phyloP scores from a whole-genome alignment of 2,329 filamentous ascomycete species.

The Microascus cirrosus region DNA sequence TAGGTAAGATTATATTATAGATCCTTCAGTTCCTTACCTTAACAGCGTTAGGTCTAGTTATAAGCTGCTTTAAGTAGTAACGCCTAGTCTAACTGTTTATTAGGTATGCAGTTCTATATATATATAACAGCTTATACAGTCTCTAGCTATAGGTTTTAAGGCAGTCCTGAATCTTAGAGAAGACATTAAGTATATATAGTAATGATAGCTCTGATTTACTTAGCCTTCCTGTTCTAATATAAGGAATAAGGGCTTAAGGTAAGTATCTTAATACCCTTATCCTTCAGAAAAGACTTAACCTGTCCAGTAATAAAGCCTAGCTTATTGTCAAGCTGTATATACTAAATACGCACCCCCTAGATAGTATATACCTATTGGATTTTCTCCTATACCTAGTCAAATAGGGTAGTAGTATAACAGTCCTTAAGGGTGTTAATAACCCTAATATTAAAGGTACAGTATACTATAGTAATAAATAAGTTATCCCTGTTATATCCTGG shows the following conservation, averaged over 20 bases:
- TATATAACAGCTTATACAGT: neutral
- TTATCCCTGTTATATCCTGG: neutral
- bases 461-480: neutral
- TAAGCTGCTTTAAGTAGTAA: neutral
- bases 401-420: neutral
- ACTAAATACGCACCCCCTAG: neutral
- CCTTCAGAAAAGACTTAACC: neutral
- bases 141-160: neutral
- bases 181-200: neutral
- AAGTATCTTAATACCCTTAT: neutral
- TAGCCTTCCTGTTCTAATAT: neutral
- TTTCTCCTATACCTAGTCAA: neutral
- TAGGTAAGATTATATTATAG: neutral
- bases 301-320: neutral
- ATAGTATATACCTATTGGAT: neutral
- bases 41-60: too few species aligned
- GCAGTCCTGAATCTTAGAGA: neutral
- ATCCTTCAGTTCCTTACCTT: too few species aligned
- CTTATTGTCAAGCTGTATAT: neutral
- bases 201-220: neutral
- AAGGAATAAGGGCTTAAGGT: neutral
- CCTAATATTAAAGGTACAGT: neutral
- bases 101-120: neutral
- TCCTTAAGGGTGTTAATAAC: neutral
- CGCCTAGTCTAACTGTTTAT: neutral